Evolutionary conservation across 768 basidiomycete genomes (phyloP).

Genomic region (Tulasnella calospora): DNA sequence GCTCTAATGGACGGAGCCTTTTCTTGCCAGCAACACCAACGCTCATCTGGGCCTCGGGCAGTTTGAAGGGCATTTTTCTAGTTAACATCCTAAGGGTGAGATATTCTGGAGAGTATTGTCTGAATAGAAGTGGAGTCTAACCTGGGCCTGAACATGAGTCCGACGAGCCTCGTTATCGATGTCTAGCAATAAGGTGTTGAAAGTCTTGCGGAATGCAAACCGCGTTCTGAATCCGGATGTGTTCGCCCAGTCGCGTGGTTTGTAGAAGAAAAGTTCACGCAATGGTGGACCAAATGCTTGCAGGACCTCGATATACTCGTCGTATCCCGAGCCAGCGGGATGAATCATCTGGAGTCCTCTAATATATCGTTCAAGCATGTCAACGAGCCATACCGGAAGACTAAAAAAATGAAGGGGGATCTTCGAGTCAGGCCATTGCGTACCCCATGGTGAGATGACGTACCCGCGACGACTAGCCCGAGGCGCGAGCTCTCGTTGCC

Average conservation of each 20-base stretch:
- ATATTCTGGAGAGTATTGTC: too few relatives aligned
- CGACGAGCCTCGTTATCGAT: neutral
- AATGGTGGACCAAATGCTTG: neutral
- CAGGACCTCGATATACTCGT: neutral
- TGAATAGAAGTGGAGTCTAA: too few relatives aligned
- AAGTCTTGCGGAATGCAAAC: neutral
- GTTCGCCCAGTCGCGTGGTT: neutral
- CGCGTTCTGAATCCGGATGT: neutral
- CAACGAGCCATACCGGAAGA: neutral
- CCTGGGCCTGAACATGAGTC: too few relatives aligned
- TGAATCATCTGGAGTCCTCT: neutral
- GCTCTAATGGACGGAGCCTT: neutral
- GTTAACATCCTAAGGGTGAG: too few relatives aligned
- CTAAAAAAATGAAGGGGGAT: neutral
- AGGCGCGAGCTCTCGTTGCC: neutral
- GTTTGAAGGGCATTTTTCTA: slow-evolving; percentile 60
- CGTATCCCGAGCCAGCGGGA: neutral
- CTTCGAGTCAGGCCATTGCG: neutral
- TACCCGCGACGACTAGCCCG: neutral
- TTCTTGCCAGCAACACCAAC: neutral
- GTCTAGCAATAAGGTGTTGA: neutral
- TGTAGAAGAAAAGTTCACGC: neutral
- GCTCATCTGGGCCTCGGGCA: neutral
- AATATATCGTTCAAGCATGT: neutral
- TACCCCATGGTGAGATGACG: too few relatives aligned